These are phyloP conservation scores for Balakata baccata DNA, from an alignment of 345 rosid genomes.

Conservation along the genomic window DNA sequence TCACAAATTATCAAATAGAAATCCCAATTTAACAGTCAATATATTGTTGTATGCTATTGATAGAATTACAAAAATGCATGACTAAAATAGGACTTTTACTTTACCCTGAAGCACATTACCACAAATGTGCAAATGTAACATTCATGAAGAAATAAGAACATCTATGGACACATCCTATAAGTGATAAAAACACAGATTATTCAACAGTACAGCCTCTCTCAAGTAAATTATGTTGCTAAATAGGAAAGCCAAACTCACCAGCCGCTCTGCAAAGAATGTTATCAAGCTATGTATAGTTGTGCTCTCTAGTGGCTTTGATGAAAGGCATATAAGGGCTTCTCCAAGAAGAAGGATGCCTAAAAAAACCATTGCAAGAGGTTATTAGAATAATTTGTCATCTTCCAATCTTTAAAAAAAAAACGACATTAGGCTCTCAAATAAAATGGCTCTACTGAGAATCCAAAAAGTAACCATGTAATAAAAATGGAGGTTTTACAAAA, in stretches of 20 bases:
- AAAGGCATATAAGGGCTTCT: slow-evolving; percentile 52
- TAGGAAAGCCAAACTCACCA: slow-evolving; percentile 54
- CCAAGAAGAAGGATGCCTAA: slow-evolving; percentile 81
- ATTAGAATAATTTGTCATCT: not conserved
- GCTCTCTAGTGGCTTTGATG: slow-evolving; percentile 53
- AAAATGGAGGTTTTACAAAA: not conserved
- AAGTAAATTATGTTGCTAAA: slow-evolving; percentile 6
- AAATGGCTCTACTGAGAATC: not conserved
- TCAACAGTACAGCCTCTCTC: not conserved
- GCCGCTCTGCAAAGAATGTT: slow-evolving; percentile 59
- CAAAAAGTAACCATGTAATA: not conserved
- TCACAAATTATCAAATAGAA: no score
- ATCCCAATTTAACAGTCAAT: no score
- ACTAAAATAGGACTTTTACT: not conserved
- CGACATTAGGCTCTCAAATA: not conserved
- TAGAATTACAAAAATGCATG: not conserved
- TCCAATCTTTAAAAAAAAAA: not conserved
- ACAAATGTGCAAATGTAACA: not conserved
- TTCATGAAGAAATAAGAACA: not conserved
- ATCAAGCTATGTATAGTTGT: slow-evolving; percentile 56
- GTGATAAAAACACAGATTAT: not conserved
- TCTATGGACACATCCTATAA: not conserved
- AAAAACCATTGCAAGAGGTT: not conserved
- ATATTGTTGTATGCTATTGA: not conserved
- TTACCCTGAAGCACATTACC: not conserved